Evolutionary conservation across 441 rosid genomes (phyloP), one percentile per base, ranked within the genome.

Genomic region (Metrosideros polymorpha): DNA sequence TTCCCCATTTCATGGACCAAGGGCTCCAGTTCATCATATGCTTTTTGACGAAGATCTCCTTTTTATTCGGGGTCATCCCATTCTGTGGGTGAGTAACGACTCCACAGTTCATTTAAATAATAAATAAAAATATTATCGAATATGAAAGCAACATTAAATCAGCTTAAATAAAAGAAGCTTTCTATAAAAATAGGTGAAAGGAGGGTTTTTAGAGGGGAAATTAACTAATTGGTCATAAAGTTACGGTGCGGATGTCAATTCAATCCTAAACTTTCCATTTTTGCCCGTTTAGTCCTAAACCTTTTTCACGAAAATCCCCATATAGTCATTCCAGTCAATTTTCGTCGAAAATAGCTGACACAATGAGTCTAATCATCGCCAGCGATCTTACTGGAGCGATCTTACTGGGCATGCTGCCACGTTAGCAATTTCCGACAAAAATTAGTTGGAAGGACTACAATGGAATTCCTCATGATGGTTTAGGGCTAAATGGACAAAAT

Each of bases 201-300:
- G 12, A 24, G n/a, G 57, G 13, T 4, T 1, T 32, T 63, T 8
- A 29, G 22, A 32, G 35, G 43, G 1, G 2, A 63, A 63, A 63
- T 32, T 35, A 32, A 3, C 12, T 3, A 0, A 63, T 18, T 0
- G 0, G 0, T 63, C 22, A 7, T 18, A 52, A 52, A 1, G 1
- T 0, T 50, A 13, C 18, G 1, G 8, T 50, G 5, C 52, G 6
- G 18, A 57, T 18, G 2, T 35, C 3, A 1, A 63, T 32, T 18
- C 2, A 35, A 3, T 35, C 2, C 0, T 9, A 12, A 18, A 24
- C 4, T 19, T 66, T 19, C 2, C 4, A 0, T 35, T 3, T 32
- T 19, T 19, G 1, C 4, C 7, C 0, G 0, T 9, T 35, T 35
- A 10, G 1, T 9, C 3, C 22, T 9, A 35, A 66, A 12, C 0